A percentile compares a stretch with the other conserved stretches of the same genome.
Evolutionary conservation across 202 grass and related monocot genomes (phyloP).

Genomic region (Saccharum hybrid): DNA sequence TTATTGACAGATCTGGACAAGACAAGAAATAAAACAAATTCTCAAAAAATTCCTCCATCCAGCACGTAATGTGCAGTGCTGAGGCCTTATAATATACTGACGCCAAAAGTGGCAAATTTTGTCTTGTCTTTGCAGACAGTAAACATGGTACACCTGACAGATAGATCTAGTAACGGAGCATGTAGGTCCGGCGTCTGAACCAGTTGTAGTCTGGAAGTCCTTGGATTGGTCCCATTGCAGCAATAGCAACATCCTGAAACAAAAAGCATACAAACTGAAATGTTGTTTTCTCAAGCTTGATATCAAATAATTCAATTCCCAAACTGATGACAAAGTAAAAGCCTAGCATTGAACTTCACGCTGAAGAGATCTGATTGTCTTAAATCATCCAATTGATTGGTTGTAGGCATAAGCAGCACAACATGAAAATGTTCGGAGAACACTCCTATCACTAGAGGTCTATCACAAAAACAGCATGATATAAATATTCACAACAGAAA

Average conservation of each 20-base stretch:
- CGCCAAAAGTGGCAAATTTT: constrained; percentile 49
- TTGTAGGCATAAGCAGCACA: background rate
- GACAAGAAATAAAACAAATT: constrained; percentile 42
- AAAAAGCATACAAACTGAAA: background rate
- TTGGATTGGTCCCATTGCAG: constrained; percentile 93
- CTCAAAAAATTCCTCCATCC: constrained; percentile 60
- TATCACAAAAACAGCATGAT: background rate
- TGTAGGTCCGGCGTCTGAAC: constrained; percentile 97
- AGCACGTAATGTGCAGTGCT: constrained; percentile 43
- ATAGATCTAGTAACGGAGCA: constrained; percentile 82
- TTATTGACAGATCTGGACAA: constrained; percentile 66
- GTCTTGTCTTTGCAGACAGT: constrained; percentile 47
- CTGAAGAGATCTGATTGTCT: background rate
- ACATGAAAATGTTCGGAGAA: background rate
- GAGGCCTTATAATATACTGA: constrained; percentile 57
- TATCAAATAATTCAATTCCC: background rate
- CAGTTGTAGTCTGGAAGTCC: constrained; percentile 97
- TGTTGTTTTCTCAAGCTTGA: constrained; percentile 1
- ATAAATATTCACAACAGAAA: background rate
- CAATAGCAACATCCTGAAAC: constrained; percentile 81
- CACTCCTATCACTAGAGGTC: background rate
- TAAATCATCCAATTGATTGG: background rate
- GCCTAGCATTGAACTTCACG: background rate
- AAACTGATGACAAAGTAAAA: background rate
- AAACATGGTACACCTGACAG: constrained; percentile 54